Evolutionary conservation across 768 basidiomycete species (phyloP).

Genomic region (Tricholoma bakamatsutake): DNA sequence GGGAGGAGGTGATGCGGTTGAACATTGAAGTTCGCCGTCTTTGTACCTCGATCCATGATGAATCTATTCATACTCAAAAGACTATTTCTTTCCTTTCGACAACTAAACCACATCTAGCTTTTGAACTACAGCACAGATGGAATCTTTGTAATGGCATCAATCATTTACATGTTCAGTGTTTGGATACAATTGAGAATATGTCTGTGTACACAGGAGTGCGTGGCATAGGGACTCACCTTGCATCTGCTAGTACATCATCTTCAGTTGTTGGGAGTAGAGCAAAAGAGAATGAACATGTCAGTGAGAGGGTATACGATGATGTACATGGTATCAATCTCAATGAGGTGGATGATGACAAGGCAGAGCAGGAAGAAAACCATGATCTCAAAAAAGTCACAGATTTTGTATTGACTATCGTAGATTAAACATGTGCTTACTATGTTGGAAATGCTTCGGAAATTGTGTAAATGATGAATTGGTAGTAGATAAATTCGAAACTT

Average conservation of each 20-base stretch:
- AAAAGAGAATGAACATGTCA: too few species aligned
- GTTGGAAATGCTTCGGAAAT: neutral
- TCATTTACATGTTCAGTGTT: too few species aligned
- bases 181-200: too few species aligned
- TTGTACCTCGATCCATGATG: neutral
- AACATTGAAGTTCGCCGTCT: slow-evolving; percentile 11
- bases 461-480: neutral
- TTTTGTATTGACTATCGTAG: slow-evolving; percentile 1
- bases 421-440: neutral
- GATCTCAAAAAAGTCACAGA: slow-evolving; percentile 2
- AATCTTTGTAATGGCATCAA: slow-evolving; percentile 1
- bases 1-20: slow-evolving; percentile 15
- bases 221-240: too few species aligned
- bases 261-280: too few species aligned
- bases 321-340: too few species aligned
- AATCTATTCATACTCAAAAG: neutral
- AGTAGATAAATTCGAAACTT: neutral
- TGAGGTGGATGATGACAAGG: too few species aligned
- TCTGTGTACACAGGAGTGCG: too few species aligned
- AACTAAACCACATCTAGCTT: slow-evolving; percentile 1
- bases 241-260: too few species aligned
- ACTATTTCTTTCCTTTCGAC: neutral
- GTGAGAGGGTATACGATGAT: too few species aligned
- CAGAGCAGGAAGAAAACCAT: neutral
- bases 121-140: slow-evolving; percentile 5